Conservation (phyloP, 225 moss, liverwort and hornwort species). For the Rhytidiadelphus loreus region DNA sequence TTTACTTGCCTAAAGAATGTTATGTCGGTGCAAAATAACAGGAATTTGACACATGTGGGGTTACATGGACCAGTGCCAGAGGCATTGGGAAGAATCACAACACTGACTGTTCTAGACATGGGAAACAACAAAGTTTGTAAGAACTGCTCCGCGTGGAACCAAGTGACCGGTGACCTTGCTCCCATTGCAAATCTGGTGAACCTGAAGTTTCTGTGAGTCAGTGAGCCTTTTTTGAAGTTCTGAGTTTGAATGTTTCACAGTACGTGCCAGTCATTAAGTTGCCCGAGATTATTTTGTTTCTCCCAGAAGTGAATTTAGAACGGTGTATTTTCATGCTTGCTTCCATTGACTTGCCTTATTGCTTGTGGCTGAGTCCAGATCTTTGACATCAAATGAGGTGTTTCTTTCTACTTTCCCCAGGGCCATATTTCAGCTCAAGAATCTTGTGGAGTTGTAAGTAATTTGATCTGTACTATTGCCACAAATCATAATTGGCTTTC, state of each 20-base stretch:
- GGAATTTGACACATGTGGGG: slow-evolving; percentile 28
- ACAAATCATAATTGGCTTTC: neutral
- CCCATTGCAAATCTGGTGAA: slow-evolving; percentile 12
- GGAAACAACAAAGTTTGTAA: slow-evolving; percentile 19
- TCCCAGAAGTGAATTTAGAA: neutral
- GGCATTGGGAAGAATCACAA: slow-evolving; percentile 16
- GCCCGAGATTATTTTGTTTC: neutral
- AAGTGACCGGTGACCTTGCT: slow-evolving; percentile 21
- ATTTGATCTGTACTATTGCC: neutral
- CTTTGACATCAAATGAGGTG: slow-evolving; percentile 21
- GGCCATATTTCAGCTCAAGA: slow-evolving; percentile 12
- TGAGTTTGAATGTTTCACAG: neutral
- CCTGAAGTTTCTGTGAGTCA: slow-evolving; percentile 11
- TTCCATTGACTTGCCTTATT: neutral
- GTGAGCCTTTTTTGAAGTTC: neutral
- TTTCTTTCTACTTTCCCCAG: slow-evolving; percentile 1
- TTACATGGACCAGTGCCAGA: slow-evolving; percentile 10
- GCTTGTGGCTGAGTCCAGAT: neutral
- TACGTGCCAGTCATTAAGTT: neutral
- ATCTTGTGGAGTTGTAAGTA: slow-evolving; percentile 20
- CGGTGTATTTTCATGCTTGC: neutral
- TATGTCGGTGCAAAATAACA: neutral
- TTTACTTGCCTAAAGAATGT: neutral
- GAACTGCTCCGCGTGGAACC: slow-evolving; percentile 13
- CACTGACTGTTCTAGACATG: slow-evolving; percentile 10